These are phyloP conservation scores for Kalanchoe fedtschenkoi DNA, from an alignment of 164 flowering plant species.

Conservation along the genomic window DNA sequence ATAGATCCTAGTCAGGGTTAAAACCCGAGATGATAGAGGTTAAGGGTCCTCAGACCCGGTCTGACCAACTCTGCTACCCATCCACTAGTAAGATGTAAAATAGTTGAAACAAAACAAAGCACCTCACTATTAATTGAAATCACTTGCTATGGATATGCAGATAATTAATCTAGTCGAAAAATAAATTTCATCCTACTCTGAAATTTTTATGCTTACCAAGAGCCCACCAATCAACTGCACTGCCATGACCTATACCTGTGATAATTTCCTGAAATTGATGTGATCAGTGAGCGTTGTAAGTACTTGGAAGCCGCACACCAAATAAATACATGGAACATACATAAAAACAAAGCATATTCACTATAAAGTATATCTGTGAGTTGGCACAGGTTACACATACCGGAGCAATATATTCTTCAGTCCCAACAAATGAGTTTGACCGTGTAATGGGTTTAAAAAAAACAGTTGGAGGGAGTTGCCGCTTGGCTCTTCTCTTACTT, in stretches of 20 bases:
- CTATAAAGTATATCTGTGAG: not conserved
- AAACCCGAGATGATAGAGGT: no score
- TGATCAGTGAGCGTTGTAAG: not conserved
- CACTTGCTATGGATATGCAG: not conserved
- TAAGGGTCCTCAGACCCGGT: no score
- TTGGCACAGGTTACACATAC: slow-evolving; percentile 22
- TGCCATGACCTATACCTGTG: slow-evolving; percentile 80
- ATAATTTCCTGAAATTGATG: slow-evolving; percentile 75
- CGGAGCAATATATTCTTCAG: slow-evolving; percentile 98
- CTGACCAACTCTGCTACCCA: no score
- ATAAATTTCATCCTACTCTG: not conserved
- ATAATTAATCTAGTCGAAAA: not conserved
- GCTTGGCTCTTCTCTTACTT: slow-evolving; percentile 38
- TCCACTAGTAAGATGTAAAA: no score
- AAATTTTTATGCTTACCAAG: slow-evolving; percentile 52
- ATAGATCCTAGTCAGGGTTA: no score
- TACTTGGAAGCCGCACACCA: not conserved
- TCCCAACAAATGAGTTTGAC: slow-evolving; percentile 96
- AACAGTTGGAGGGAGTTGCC: slow-evolving; percentile 69
- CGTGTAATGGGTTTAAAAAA: slow-evolving; percentile 75
- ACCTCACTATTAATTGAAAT: not conserved
- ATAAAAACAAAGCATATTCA: no score
- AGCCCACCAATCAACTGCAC: slow-evolving; percentile 99
- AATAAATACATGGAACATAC: no score
- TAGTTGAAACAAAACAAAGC: not conserved